A percentile compares a stretch with the other conserved stretches of the same genome.
These are phyloP conservation scores for Lepidopterella palustris DNA, from an alignment of 495 filamentous ascomycete species.

Conservation along the genomic window DNA sequence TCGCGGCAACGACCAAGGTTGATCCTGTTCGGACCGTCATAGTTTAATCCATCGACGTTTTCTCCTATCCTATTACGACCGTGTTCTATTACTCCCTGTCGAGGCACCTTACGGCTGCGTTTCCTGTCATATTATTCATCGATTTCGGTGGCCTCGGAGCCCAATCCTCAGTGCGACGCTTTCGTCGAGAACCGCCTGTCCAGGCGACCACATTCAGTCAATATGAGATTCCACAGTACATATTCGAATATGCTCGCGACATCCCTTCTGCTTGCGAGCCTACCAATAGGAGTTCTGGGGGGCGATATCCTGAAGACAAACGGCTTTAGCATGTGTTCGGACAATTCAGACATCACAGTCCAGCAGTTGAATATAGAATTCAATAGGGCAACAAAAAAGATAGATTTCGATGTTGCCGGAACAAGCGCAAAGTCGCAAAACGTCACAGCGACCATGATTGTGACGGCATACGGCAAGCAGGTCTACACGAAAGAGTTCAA, in stretches of 20 bases:
- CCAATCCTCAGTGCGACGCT: not conserved
- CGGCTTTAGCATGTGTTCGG: slow-evolving; percentile 71
- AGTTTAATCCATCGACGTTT: slow-evolving; percentile 15
- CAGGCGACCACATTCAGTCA: slow-evolving; percentile 13
- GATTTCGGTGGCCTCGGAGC: not conserved
- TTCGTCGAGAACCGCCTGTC: not conserved
- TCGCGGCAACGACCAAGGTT: slow-evolving; percentile 26
- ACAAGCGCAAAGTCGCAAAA: slow-evolving; percentile 68
- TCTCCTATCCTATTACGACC: slow-evolving; percentile 9
- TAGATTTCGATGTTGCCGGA: slow-evolving; percentile 80
- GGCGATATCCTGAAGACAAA: slow-evolving; percentile 70
- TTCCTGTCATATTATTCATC: not conserved
- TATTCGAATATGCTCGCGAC: slow-evolving; percentile 28
- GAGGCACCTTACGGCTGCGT: not conserved
- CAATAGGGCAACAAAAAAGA: slow-evolving; percentile 59
- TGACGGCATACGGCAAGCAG: slow-evolving; percentile 79
- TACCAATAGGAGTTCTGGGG: slow-evolving; percentile 46
- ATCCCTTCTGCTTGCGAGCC: slow-evolving; percentile 32
- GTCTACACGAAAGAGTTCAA: slow-evolving; percentile 77
- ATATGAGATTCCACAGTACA: slow-evolving; percentile 24
- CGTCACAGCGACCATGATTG: slow-evolving; percentile 69
- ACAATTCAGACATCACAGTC: slow-evolving; percentile 60
- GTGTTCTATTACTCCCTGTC: not conserved
- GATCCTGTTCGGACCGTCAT: slow-evolving; percentile 22
- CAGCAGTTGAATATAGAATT: slow-evolving; percentile 71